Percentiles rank a stretch among this genome's conserved stretches.
phyloP scores from a whole-genome alignment of 2,329 filamentous ascomycete genomes.

The Byssoonygena ceratinophila region DNA sequence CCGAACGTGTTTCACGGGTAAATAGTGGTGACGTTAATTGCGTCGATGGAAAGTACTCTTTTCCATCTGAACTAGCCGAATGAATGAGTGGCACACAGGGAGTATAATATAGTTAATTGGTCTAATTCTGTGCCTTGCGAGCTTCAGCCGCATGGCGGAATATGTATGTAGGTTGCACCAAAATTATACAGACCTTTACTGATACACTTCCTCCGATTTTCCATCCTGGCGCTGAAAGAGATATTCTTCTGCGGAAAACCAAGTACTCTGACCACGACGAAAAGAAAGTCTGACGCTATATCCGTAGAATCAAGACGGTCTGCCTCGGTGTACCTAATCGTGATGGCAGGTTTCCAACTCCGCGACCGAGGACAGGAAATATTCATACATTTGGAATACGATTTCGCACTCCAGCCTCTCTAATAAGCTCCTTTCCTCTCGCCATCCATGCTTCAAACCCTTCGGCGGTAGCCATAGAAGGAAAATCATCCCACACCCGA shows the following conservation, averaged over 20 bases:
- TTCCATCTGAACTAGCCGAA: neutral
- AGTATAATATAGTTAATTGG: neutral
- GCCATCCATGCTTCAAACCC: constrained; percentile 36
- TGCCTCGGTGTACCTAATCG: no score
- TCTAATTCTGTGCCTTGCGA: neutral
- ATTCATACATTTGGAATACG: constrained; percentile 5
- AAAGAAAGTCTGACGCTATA: neutral
- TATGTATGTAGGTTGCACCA: neutral
- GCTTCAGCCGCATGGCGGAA: neutral
- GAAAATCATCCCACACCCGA: constrained; percentile 36
- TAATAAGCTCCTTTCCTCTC: constrained; percentile 31
- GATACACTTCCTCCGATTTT: neutral
- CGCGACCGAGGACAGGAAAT: no score
- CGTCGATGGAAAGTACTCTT: neutral
- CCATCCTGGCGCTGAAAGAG: neutral
- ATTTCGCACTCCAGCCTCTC: constrained; percentile 24
- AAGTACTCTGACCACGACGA: neutral
- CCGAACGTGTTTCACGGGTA: no score
- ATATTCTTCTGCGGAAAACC: neutral
- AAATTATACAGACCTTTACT: neutral
- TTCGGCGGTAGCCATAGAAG: constrained; percentile 28
- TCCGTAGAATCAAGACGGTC: no score
- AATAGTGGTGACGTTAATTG: no score
- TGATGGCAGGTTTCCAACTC: no score
- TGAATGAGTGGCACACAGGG: neutral